Evolutionary conservation across 805 yeast species (phyloP), one percentile per base, ranked within the genome.

Genomic region (Cyberlindnera xishuangbannaensis): DNA sequence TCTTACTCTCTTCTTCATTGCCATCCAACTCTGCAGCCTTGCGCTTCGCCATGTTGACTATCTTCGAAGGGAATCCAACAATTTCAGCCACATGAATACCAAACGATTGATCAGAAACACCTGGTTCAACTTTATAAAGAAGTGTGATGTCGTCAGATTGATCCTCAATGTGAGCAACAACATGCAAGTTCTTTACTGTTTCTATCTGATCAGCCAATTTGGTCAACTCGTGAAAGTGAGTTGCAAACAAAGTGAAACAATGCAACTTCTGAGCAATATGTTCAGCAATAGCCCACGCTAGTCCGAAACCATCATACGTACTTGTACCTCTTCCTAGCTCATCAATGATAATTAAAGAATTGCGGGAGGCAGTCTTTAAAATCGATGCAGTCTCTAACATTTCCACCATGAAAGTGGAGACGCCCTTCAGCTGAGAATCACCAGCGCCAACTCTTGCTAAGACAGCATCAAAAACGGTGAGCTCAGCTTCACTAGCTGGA

Each of bases 401-500:
- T 58, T 92, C 99, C 18, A 95, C 84, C 84, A 84, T 83, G 50
- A 92, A 92, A 0, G 98, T 92, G 1, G 97, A 88, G 18, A 92
- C 85, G 17, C 98, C 98, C 58, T 90, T 88, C 52, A 92, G 67
- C 59, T 92, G 98, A 1, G 97, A 90, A 56, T 92, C 98, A 10
- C 97, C 95, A 3, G 98, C 97, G 9, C 98, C 98, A n/a, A 92
- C 96, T 53, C 98, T 76, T 11, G 97, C 94, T 39, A 92, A 69
- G 5, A 92, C 81, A 2, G 95, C 86, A 59, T 92, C 98, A 41
- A 90, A 86, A 2, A 92, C 66, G 10, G 86, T 77, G 17, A 92
- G 56, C 48, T 85, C 88, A 0, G 96, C 88, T 21, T 68, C 77
- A 25, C 65, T 67, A 40, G 82, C 80, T 2, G 98, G 98, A 17